Conservation (phyloP, 2,329 filamentous ascomycete genomes). For the Polytolypa hystricis region DNA sequence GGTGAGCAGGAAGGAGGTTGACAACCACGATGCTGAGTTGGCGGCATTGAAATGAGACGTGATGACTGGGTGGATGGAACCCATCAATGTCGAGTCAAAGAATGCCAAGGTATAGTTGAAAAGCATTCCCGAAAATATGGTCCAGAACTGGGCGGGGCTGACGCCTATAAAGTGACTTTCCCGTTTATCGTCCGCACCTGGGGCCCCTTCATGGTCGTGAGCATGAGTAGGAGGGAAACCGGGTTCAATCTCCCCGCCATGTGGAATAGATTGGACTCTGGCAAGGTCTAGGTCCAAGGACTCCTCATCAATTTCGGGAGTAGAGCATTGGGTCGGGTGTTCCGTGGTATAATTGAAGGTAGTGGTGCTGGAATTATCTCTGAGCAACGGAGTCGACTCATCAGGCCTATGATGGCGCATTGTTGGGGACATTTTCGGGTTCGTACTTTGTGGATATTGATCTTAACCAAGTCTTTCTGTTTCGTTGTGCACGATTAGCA, state of each 20-base stretch:
- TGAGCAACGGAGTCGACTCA: neutral
- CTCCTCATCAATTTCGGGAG: slow-evolving; percentile 6
- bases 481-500: too few relatives aligned
- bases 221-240: slow-evolving; percentile 2
- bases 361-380: neutral
- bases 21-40: slow-evolving; percentile 72
- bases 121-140: slow-evolving; percentile 51
- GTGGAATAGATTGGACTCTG: slow-evolving; percentile 7
- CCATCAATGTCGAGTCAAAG: slow-evolving; percentile 74
- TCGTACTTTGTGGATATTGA: too few relatives aligned
- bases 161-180: slow-evolving; percentile 26
- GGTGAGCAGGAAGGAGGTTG: slow-evolving; percentile 66
- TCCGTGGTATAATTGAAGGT: neutral
- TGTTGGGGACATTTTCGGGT: neutral
- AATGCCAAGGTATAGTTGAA: slow-evolving; percentile 45
- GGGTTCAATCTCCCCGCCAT: slow-evolving; percentile 8
- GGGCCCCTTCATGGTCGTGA: neutral
- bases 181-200: neutral
- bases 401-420: neutral
- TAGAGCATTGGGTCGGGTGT: too few relatives aligned
- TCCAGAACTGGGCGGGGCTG: slow-evolving; percentile 43
- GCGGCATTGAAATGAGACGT: slow-evolving; percentile 69
- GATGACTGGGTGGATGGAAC: slow-evolving; percentile 68
- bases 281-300: slow-evolving; percentile 8
- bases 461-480: too few relatives aligned